A percentile compares a stretch with the other conserved stretches of the same genome.
Conservation (phyloP, 495 filamentous ascomycete genomes). For the Barbatosphaeria neglecta region DNA sequence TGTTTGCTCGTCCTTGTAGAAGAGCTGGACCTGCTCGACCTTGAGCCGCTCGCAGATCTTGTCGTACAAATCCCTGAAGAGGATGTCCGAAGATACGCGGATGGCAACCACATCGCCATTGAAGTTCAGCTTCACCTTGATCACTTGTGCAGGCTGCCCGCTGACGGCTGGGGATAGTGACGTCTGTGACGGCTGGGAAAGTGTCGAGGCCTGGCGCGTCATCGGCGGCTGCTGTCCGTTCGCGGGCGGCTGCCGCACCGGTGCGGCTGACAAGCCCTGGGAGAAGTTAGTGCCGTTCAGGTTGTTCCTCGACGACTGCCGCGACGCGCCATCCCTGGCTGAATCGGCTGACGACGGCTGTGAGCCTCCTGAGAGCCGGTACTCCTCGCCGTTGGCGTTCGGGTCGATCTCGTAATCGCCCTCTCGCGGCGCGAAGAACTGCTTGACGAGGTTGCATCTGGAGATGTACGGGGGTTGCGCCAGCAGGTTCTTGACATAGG, state of each 20-base stretch:
- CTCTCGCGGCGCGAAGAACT: conserved; percentile 80
- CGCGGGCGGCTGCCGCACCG: conserved; percentile 45
- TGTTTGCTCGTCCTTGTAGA: conserved; percentile 78
- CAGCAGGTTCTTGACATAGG: conserved; percentile 86
- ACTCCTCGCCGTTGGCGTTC: conserved; percentile 50
- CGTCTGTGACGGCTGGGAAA: conserved; percentile 56
- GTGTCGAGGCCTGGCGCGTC: conserved; percentile 60
- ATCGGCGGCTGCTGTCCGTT: conserved; percentile 43
- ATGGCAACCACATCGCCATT: conserved; percentile 85
- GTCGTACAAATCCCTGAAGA: conserved; percentile 67
- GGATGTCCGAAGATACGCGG: conserved; percentile 70
- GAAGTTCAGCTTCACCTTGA: conserved; percentile 94
- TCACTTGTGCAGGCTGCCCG: conserved; percentile 28
- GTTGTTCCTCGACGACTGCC: conserved; percentile 63
- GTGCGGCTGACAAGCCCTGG: conserved; percentile 41
- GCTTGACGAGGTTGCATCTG: conserved; percentile 66
- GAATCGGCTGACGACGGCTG: conserved; percentile 56
- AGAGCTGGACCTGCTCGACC: conserved; percentile 63
- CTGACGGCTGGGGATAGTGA: conserved; percentile 39
- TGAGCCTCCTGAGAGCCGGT: conserved; percentile 58
- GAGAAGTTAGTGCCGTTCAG: conserved; percentile 49
- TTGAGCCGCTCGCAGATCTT: conserved; percentile 68
- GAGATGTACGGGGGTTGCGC: conserved; percentile 75
- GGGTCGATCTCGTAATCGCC: conserved; percentile 89
- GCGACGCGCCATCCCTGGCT: conserved; percentile 45